phyloP scores from a whole-genome alignment of 2,329 filamentous ascomycete species.

The Akanthomyces uredinophilus region DNA sequence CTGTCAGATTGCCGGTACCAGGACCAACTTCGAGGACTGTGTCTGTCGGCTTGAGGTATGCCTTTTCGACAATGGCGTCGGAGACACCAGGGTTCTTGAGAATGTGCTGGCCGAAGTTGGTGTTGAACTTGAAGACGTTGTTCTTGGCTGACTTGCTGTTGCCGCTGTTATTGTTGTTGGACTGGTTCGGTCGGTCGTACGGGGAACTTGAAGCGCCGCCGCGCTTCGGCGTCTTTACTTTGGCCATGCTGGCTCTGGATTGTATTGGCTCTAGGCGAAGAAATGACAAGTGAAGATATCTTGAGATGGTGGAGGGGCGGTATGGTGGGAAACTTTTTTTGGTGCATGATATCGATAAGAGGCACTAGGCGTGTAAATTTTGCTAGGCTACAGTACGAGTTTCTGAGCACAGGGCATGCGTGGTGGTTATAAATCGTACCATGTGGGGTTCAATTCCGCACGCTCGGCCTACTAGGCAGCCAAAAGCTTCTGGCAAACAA shows the following conservation, averaged over 20 bases:
- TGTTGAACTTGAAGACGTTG: constrained; percentile 97
- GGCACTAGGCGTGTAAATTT: neutral
- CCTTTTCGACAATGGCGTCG: constrained; percentile 66
- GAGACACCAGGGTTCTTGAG: constrained; percentile 87
- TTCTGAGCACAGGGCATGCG: too few species aligned
- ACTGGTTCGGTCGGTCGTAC: constrained; percentile 35
- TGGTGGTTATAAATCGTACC: neutral
- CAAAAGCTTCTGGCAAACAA: neutral
- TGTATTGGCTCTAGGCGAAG: neutral
- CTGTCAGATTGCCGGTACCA: constrained; percentile 83
- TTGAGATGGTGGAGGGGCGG: constrained; percentile 17
- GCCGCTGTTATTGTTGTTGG: constrained; percentile 18
- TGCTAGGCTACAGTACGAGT: neutral
- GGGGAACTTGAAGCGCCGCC: constrained; percentile 38
- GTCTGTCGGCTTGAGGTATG: constrained; percentile 83
- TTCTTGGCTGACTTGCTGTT: constrained; percentile 44
- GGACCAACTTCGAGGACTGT: constrained; percentile 89
- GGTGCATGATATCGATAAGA: constrained; percentile 23
- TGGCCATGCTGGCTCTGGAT: constrained; percentile 41
- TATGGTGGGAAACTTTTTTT: constrained; percentile 23
- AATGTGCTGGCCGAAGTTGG: constrained; percentile 79
- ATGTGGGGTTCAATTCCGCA: neutral
- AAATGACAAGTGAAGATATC: constrained; percentile 1
- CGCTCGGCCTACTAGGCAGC: neutral
- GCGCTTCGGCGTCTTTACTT: constrained; percentile 48